A percentile compares a stretch with the other conserved stretches of the same genome.
phyloP scores from a whole-genome alignment of 1,139 yeast species.

The Eremothecium cymbalariae region DNA sequence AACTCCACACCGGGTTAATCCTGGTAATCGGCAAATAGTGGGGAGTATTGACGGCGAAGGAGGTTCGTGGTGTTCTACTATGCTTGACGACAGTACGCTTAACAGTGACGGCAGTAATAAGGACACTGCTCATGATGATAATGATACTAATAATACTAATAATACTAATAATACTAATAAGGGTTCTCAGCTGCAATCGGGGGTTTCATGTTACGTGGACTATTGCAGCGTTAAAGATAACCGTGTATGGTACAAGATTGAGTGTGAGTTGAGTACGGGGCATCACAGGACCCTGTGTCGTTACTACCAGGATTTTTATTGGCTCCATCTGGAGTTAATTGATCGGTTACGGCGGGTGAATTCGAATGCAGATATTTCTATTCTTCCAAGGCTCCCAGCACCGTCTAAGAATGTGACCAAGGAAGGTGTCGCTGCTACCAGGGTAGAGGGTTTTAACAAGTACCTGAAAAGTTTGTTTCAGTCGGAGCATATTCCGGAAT shows the following conservation, averaged over 20 bases:
- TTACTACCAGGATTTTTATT: conserved; percentile 13
- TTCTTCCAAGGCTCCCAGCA: conserved; percentile 11
- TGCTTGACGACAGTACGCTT: too few species aligned
- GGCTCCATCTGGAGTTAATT: conserved; percentile 10
- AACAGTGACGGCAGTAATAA: too few species aligned
- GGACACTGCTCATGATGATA: too few species aligned
- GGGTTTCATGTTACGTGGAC: neutral
- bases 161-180: too few species aligned
- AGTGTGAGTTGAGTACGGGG: conserved; percentile 9
- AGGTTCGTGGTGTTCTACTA: too few species aligned
- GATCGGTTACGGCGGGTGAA: conserved; percentile 5
- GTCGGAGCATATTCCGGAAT: conserved; percentile 7
- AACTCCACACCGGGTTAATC: too few species aligned
- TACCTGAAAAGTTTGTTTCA: conserved; percentile 8
- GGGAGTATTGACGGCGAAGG: too few species aligned
- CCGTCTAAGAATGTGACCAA: conserved; percentile 8
- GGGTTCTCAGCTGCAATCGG: too few species aligned
- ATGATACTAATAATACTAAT: too few species aligned
- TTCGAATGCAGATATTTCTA: conserved; percentile 1
- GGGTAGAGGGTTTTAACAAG: conserved; percentile 8
- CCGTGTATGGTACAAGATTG: conserved; percentile 12
- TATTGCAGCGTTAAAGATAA: conserved; percentile 5
- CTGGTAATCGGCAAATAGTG: too few species aligned
- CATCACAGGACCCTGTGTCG: conserved; percentile 11
- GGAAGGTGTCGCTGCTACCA: conserved; percentile 2